These are phyloP conservation scores for Coleophoma eucalyptorum DNA, from an alignment of 2,329 filamentous ascomycete genomes.

Conservation along the genomic window DNA sequence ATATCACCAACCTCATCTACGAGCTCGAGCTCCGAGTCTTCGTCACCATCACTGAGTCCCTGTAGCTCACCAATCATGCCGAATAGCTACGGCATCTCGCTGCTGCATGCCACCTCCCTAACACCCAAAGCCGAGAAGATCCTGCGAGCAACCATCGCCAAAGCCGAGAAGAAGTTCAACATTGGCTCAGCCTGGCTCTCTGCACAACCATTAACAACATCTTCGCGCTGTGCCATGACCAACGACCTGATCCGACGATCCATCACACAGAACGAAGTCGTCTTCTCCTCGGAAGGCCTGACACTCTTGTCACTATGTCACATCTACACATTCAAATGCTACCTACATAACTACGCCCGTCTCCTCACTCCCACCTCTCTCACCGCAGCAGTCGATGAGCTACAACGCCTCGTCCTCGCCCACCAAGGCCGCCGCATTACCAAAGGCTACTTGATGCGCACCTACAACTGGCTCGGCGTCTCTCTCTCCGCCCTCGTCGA, in stretches of 20 bases:
- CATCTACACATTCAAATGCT: conserved; percentile 61
- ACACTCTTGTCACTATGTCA: conserved; percentile 57
- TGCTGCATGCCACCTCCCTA: conserved; percentile 43
- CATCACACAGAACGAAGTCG: conserved; percentile 53
- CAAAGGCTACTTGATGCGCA: conserved; percentile 46
- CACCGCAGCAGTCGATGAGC: conserved; percentile 59
- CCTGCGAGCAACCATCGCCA: conserved; percentile 44
- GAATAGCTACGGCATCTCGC: conserved; percentile 42
- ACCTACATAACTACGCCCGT: conserved; percentile 52
- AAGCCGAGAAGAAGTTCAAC: conserved; percentile 47
- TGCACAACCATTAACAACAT: conserved; percentile 32
- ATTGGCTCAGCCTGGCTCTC: conserved; percentile 30
- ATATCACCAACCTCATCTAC: conserved; percentile 2
- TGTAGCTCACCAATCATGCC: conserved; percentile 25
- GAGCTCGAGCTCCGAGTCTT: not conserved
- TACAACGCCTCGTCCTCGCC: conserved; percentile 54
- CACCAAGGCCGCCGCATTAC: conserved; percentile 45
- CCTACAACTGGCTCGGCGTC: conserved; percentile 55
- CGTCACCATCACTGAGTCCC: conserved; percentile 31
- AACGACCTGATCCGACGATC: conserved; percentile 52
- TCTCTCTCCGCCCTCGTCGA: conserved; percentile 45
- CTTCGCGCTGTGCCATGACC: conserved; percentile 41
- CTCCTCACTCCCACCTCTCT: conserved; percentile 34
- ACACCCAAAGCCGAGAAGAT: conserved; percentile 42
- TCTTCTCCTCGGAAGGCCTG: conserved; percentile 57